Conservation (phyloP, 495 filamentous ascomycete genomes). For the Xylaria sp. region DNA sequence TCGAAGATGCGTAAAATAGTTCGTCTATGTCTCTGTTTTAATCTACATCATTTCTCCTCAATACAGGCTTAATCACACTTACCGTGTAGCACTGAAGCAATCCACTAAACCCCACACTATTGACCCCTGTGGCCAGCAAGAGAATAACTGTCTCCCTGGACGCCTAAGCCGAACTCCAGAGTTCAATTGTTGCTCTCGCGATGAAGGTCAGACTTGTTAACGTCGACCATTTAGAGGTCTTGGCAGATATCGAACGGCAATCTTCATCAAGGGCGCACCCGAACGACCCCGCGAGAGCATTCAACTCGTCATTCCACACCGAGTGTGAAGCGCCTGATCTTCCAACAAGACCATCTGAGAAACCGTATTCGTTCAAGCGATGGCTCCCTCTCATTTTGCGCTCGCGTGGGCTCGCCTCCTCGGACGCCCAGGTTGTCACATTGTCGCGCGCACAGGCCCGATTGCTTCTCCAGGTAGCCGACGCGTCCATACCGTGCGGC, state of each 20-base stretch:
- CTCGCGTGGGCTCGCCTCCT: slow-evolving; percentile 17
- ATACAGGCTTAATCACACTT: too few species aligned
- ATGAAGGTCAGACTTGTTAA: slow-evolving; percentile 26
- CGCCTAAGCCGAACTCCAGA: background rate
- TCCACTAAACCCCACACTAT: background rate
- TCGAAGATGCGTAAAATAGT: background rate
- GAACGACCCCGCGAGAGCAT: slow-evolving; percentile 14
- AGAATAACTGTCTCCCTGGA: background rate
- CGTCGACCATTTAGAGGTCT: slow-evolving; percentile 16
- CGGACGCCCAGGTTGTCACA: slow-evolving; percentile 27
- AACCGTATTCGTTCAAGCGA: slow-evolving; percentile 36
- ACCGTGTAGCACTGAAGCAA: background rate
- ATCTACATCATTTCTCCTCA: too few species aligned
- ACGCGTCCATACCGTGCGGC: slow-evolving; percentile 29
- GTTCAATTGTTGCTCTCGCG: background rate
- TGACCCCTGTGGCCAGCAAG: background rate
- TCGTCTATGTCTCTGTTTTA: too few species aligned
- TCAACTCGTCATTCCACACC: slow-evolving; percentile 39
- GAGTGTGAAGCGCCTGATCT: slow-evolving; percentile 30
- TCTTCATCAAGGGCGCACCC: background rate
- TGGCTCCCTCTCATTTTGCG: slow-evolving; percentile 39
- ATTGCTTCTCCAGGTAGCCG: slow-evolving; percentile 28
- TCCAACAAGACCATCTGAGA: slow-evolving; percentile 28
- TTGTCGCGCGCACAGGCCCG: slow-evolving; percentile 24
- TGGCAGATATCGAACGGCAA: slow-evolving; percentile 25